A percentile compares a stretch with the other conserved stretches of the same genome.
phyloP scores from a whole-genome alignment of 306 rosid species.

The Hippophae tibetana region DNA sequence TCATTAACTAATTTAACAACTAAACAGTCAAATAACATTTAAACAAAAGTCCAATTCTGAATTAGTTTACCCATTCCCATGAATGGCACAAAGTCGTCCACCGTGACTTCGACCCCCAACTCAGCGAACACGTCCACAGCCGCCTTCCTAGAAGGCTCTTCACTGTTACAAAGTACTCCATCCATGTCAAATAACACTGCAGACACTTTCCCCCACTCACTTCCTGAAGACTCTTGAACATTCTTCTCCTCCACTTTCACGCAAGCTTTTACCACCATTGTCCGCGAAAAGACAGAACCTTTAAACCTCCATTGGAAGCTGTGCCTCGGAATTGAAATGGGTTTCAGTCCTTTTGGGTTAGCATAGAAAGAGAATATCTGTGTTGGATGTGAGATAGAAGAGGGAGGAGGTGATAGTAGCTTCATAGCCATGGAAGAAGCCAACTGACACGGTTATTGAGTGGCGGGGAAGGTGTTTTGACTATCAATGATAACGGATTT shows the following conservation, averaged over 20 bases:
- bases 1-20: not conserved
- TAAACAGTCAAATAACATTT: not conserved
- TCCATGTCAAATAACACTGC: constrained; percentile 97
- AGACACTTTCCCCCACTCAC: constrained; percentile 76
- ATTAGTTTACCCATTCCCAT: constrained; percentile 71
- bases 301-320: constrained; percentile 38
- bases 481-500: constrained; percentile 6
- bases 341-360: constrained; percentile 19
- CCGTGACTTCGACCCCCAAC: constrained; percentile 72
- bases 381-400: constrained; percentile 25
- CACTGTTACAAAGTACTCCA: constrained; percentile 89
- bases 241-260: constrained; percentile 51
- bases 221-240: constrained; percentile 24
- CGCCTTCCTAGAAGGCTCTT: constrained; percentile 73
- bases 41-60: not conserved
- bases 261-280: constrained; percentile 40
- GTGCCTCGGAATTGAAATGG: constrained; percentile 26
- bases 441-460: constrained; percentile 14
- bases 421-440: constrained; percentile 33
- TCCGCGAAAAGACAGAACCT: constrained; percentile 24
- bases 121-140: constrained; percentile 79
- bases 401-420: constrained; percentile 19
- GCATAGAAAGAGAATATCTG: constrained; percentile 27
- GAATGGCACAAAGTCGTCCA: constrained; percentile 83
- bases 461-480: constrained; percentile 27